Conservation (phyloP, 2,329 filamentous ascomycete genomes). For the Fusarium equiseti region DNA sequence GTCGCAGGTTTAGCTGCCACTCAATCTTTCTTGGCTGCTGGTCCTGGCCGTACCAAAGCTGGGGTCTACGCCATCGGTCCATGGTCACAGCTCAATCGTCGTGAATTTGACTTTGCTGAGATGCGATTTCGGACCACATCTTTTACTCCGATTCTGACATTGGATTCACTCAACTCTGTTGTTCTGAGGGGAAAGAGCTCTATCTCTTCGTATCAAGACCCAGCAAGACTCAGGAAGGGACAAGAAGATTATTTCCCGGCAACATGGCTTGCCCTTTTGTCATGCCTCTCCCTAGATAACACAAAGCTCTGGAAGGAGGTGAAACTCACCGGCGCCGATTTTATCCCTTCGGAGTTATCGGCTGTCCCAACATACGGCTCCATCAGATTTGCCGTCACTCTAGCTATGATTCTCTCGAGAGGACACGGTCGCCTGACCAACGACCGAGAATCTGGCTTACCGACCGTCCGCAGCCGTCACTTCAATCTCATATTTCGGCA, state of each 20-base stretch:
- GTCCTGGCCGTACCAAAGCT: neutral
- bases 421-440: neutral
- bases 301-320: neutral
- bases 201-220: no score
- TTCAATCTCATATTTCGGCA: neutral
- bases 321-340: neutral
- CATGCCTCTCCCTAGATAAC: fast-evolving
- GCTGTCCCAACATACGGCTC: neutral
- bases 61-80: neutral
- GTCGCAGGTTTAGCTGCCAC: fast-evolving
- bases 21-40: neutral
- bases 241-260: neutral
- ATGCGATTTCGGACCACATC: neutral
- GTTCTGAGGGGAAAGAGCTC: fast-evolving
- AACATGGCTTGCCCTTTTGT: neutral
- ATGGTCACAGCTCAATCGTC: neutral
- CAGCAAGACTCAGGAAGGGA: neutral
- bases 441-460: neutral
- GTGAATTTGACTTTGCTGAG: fast-evolving
- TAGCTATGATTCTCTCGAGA: neutral
- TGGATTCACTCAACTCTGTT: no score
- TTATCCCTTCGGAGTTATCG: neutral
- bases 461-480: fast-evolving
- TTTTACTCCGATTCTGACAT: fast-evolving
- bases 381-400: neutral